Evolutionary conservation across 1,139 yeast genomes (phyloP).

Genomic region (Geotrichum australiense): DNA sequence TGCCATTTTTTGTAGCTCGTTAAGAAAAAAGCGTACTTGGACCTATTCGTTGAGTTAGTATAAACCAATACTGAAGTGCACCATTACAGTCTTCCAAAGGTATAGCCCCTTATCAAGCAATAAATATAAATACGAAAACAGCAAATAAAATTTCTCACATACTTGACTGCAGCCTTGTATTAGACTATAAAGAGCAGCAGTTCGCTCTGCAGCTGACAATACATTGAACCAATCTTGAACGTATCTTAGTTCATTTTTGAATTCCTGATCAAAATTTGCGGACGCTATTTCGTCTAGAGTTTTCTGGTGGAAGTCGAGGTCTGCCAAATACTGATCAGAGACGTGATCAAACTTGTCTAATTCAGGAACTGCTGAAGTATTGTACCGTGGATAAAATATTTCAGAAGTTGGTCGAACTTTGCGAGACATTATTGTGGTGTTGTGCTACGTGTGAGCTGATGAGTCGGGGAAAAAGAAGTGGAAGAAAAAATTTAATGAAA

Average conservation of each 20-base stretch:
- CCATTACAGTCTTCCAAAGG: too few relatives aligned
- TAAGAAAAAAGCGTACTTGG: slow-evolving; percentile 35
- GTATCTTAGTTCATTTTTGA: slow-evolving; percentile 30
- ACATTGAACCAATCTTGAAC: slow-evolving; percentile 38
- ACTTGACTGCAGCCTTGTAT: slow-evolving; percentile 34
- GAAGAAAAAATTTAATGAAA: neutral
- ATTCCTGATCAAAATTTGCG: slow-evolving; percentile 26
- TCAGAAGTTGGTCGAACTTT: slow-evolving; percentile 28
- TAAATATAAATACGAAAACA: too few relatives aligned
- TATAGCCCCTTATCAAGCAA: too few relatives aligned
- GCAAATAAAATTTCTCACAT: slow-evolving; percentile 1
- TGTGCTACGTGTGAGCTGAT: neutral
- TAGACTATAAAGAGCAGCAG: slow-evolving; percentile 36
- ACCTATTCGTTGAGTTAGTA: too few relatives aligned
- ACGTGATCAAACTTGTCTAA: slow-evolving; percentile 25
- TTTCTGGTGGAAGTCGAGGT: slow-evolving; percentile 31
- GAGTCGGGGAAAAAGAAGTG: neutral
- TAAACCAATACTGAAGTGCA: neutral
- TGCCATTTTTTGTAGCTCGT: slow-evolving; percentile 34
- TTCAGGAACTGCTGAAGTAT: slow-evolving; percentile 7
- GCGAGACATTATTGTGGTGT: slow-evolving; percentile 14
- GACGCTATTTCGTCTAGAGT: slow-evolving; percentile 35
- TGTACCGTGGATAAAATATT: slow-evolving; percentile 23
- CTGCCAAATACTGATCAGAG: slow-evolving; percentile 33
- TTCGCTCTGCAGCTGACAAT: slow-evolving; percentile 34